These are phyloP conservation scores for Taiwanofungus camphoratus DNA, from an alignment of 1,284 basidiomycete species.

Conservation along the genomic window DNA sequence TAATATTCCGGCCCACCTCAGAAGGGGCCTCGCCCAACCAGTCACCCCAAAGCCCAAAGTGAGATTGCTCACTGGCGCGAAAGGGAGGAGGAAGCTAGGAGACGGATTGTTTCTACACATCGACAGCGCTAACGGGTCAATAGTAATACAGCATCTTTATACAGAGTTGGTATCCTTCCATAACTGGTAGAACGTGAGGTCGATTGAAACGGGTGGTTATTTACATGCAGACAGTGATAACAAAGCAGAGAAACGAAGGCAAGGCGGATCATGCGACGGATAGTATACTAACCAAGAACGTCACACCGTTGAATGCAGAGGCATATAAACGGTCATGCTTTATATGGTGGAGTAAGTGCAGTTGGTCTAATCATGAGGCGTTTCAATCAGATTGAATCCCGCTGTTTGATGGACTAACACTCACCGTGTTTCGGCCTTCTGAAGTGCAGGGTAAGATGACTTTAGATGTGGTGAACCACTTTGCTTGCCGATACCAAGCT, in stretches of 20 bases:
- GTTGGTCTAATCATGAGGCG: slow-evolving; percentile 13
- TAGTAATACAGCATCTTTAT: not conserved
- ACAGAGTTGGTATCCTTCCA: no score
- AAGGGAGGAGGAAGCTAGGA: slow-evolving; percentile 48
- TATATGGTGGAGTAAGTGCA: slow-evolving; percentile 27
- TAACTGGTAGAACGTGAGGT: no score
- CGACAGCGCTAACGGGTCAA: slow-evolving; percentile 15
- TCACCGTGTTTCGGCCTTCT: slow-evolving; percentile 36
- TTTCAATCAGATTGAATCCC: not conserved
- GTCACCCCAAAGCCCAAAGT: slow-evolving; percentile 50
- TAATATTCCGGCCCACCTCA: slow-evolving; percentile 4
- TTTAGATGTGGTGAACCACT: slow-evolving; percentile 55
- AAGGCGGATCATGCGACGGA: not conserved
- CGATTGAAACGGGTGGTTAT: slow-evolving; percentile 1
- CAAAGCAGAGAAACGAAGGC: not conserved
- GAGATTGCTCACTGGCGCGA: slow-evolving; percentile 58
- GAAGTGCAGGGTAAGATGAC: slow-evolving; percentile 54
- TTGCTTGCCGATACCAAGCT: slow-evolving; percentile 70
- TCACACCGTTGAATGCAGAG: not conserved
- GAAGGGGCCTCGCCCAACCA: slow-evolving; percentile 32
- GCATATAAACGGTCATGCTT: slow-evolving; percentile 6
- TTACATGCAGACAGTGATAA: slow-evolving; percentile 3
- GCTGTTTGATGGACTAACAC: slow-evolving; percentile 10
- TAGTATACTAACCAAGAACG: slow-evolving; percentile 3
- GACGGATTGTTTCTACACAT: slow-evolving; percentile 32